Conservation (phyloP, 495 filamentous ascomycete species). For the Daldinia vernicosa region DNA sequence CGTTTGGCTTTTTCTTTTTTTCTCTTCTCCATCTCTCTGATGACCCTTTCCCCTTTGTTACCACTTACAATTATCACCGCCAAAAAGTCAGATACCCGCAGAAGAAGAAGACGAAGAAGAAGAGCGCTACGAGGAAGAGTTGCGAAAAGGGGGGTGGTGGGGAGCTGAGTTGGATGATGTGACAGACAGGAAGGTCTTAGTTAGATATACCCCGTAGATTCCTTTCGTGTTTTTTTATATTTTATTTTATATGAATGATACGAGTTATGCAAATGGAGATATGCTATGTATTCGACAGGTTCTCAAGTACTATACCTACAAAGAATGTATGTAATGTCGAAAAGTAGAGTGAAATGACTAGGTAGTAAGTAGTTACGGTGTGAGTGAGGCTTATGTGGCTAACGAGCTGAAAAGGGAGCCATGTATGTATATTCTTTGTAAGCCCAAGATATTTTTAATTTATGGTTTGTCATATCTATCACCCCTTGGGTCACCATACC, state of each 20-base stretch:
- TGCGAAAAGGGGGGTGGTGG: too few species aligned
- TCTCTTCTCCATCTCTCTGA: neutral
- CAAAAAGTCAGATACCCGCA: constrained; percentile 32
- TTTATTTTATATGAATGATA: neutral
- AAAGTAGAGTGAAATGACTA: neutral
- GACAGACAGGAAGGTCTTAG: constrained; percentile 2
- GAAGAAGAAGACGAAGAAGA: too few species aligned
- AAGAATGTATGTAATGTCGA: neutral
- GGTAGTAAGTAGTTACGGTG: too few species aligned
- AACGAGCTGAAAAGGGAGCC: neutral
- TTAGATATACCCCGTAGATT: constrained; percentile 40
- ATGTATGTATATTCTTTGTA: neutral
- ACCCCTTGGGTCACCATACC: neutral
- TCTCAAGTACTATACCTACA: neutral
- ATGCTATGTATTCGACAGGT: neutral
- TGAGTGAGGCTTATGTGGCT: neutral
- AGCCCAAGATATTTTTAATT: neutral
- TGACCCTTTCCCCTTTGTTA: neutral
- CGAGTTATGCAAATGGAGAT: neutral
- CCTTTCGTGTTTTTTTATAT: neutral
- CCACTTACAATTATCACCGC: constrained; percentile 4
- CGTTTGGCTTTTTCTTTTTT: constrained; percentile 5
- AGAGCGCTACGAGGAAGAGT: constrained; percentile 3
- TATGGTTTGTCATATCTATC: neutral
- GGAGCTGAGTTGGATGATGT: neutral